Base-by-base conservation (phyloP, 2,329 filamentous ascomycete genomes). In the Diaporthe ilicicola region DNA sequence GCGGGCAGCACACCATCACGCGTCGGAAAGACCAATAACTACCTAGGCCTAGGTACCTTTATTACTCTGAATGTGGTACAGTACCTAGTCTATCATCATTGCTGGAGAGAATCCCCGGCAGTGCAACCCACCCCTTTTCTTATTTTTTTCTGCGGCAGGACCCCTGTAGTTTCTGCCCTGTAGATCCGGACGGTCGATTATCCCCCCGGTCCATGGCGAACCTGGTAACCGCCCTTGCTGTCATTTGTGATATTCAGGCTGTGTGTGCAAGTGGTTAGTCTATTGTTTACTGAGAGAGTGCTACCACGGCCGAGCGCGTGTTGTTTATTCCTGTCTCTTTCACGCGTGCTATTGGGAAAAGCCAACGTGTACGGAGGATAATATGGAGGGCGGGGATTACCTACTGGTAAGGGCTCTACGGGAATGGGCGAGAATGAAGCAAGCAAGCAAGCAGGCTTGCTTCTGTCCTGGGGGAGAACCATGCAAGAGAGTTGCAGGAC, bases 181-280 rank as follows among this genome's bases (percentile, higher is more conserved):
- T 59, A 68, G 65, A 68, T 68, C 65, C 53, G 53, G 65, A 68
- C n/a, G 65, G 65, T 46, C 29, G 59, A 15, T 37, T 17, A 19
- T 67, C 39, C 65, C 65, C 53, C 53, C 65, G 65, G 65, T 29
- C 48, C 44, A 39, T 59, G 22, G 34, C 65, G 53, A 53, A 42
- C n/a, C n/a, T n/a, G n/a, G n/a, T n/a, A n/a, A n/a, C n/a, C n/a
- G n/a, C n/a, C 53, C 32, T 12, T 53, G 32, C 1, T 29, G 32
- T 32, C 37, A 27, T 55, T 37, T 39, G 53, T 37, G 53, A 44
- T 39, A 39, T 39, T 39, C 37, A 12, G 37, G 37, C 8, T 15
- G 13, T 8, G 37, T 39, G 37, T 10, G 37, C 3, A 13, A 39
- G 32, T 34, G 32, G 32, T 34, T 4, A 9, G 32, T 34, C 4